phyloP scores from a whole-genome alignment of 2,329 filamentous ascomycete genomes.

The Fusarium praegraminearum region DNA sequence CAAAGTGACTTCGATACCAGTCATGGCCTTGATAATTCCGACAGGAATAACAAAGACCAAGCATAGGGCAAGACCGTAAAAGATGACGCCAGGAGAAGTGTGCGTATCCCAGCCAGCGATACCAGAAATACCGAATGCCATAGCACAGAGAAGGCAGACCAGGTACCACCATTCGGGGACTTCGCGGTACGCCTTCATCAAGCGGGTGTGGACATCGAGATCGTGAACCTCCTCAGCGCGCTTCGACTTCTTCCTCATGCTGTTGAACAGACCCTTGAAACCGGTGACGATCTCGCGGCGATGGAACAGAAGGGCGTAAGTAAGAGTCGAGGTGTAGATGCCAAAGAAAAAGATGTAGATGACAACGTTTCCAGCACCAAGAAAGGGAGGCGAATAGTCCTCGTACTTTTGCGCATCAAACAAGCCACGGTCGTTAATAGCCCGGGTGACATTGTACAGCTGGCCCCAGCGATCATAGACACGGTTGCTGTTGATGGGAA shows the following conservation, averaged over 20 bases:
- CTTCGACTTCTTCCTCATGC: conserved; percentile 59
- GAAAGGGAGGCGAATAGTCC: conserved; percentile 64
- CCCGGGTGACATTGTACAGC: conserved; percentile 60
- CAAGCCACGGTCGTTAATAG: conserved; percentile 57
- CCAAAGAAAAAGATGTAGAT: conserved; percentile 69
- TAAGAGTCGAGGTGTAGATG: conserved; percentile 64
- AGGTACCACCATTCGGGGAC: conserved; percentile 69
- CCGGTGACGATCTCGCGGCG: conserved; percentile 63
- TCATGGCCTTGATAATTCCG: conserved; percentile 66
- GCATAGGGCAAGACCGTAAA: conserved; percentile 63
- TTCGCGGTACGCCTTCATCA: conserved; percentile 62
- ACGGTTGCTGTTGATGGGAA: conserved; percentile 65
- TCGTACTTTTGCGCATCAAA: conserved; percentile 62
- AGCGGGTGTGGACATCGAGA: conserved; percentile 61
- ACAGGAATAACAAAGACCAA: conserved; percentile 64
- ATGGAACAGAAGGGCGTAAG: conserved; percentile 65
- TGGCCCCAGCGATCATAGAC: conserved; percentile 63
- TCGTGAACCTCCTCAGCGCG: conserved; percentile 52
- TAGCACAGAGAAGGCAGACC: conserved; percentile 56
- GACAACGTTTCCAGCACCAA: conserved; percentile 62
- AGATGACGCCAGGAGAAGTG: conserved; percentile 63
- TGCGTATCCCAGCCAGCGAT: conserved; percentile 63
- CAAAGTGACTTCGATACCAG: conserved; percentile 63
- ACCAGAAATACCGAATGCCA: conserved; percentile 60
- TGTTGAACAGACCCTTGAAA: conserved; percentile 61